Evolutionary conservation across 345 rosid genomes (phyloP), one percentile per base, ranked within the genome.

Genomic region (Hevea brasiliensis): DNA sequence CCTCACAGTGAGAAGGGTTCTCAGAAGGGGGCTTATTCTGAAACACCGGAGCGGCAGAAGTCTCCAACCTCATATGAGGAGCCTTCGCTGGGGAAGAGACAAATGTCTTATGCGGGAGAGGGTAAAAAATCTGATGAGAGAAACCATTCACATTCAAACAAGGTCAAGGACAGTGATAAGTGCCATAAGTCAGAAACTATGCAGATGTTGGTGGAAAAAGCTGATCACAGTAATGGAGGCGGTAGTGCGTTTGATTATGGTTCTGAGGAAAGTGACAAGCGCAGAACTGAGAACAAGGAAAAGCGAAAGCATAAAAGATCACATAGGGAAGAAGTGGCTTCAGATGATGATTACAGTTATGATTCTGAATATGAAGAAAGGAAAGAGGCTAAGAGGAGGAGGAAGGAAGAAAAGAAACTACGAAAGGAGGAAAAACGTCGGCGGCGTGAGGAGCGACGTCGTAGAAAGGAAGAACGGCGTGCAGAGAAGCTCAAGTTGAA

Each of bases 311-410:
- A 82, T 80, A 93, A 84, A 82, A 83, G 89, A 74, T 84, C 85
- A 15, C 84, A 76, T 37, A 84, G 81, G 81, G 85, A 67, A 72
- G 89, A 83, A 72, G 77, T 56, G 68, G 81, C 90, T 47, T 90
- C 97, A 67, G 93, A 83, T 76, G 89, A 80, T 72, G 80, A 84
- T 54, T 74, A 72, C 72, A 88, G 90, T 74, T 74, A 74, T 82
- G 92, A 82, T 72, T 91, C 97, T 75, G 94, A 90, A 69, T 51
- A 80, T 63, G 96, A 84, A 70, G 91, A 84, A 68, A 93, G 87
- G 88, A 96, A 87, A 85, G 97, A 91, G 76, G 85, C 88, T 66
- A 93, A 93, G 81, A 87, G 85, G 91, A 90, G 90, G 86, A 87
- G 83, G 83, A 96, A 81, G 81, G 98, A 90, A 76, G 99, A 93